phyloP scores from a whole-genome alignment of 371 early-diverging fungal species.

The Umbelopsis sp. region DNA sequence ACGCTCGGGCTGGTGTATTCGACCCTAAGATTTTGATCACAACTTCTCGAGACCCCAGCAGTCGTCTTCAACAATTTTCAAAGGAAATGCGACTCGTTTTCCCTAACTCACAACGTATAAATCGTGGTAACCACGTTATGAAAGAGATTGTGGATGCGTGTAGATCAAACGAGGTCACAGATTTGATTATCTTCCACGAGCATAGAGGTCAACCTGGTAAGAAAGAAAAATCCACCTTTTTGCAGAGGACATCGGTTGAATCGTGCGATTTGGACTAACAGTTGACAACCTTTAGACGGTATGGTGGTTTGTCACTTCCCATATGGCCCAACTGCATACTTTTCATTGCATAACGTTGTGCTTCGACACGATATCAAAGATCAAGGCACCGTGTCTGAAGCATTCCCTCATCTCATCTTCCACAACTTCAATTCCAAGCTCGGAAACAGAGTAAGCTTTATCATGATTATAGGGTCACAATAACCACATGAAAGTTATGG shows the following conservation, averaged over 20 bases:
- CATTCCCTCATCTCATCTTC: constrained; percentile 95
- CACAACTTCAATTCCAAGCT: constrained; percentile 91
- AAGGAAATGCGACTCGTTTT: constrained; percentile 98
- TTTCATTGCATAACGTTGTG: constrained; percentile 96
- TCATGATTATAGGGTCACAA: too few species aligned
- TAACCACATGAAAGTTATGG: background rate
- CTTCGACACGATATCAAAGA: constrained; percentile 97
- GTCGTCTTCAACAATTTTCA: constrained; percentile 93
- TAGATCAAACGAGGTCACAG: constrained; percentile 93
- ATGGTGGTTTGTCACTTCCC: constrained; percentile 97
- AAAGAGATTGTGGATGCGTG: constrained; percentile 96
- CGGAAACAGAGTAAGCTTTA: constrained; percentile 75
- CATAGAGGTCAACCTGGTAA: constrained; percentile 95
- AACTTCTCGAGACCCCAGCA: constrained; percentile 96
- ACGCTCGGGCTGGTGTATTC: constrained; percentile 87
- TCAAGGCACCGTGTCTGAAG: constrained; percentile 94
- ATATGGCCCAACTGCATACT: constrained; percentile 98
- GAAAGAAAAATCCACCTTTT: constrained; percentile 15
- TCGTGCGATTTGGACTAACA: background rate
- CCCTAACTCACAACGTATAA: constrained; percentile 97
- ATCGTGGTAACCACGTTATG: constrained; percentile 96
- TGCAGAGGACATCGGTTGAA: too few species aligned
- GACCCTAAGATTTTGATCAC: constrained; percentile 98
- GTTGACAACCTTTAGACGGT: constrained; percentile 64
- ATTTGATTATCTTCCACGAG: constrained; percentile 96